These are phyloP conservation scores for Geosmithia putterillii DNA, from an alignment of 2,329 filamentous ascomycete genomes.

Conservation along the genomic window DNA sequence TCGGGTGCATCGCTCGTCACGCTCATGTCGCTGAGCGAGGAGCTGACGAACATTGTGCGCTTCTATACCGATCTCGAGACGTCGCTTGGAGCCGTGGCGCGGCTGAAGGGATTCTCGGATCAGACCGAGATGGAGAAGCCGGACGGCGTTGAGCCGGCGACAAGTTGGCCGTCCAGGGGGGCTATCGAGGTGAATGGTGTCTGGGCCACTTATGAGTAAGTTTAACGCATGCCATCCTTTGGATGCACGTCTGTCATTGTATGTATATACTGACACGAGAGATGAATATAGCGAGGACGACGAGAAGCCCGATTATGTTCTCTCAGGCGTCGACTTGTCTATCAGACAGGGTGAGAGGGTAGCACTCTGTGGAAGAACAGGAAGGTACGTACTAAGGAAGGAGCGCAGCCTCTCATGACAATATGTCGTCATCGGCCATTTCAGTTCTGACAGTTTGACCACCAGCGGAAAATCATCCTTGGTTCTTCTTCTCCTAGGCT, in stretches of 20 bases:
- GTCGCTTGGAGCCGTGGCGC: constrained; percentile 12
- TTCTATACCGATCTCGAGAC: constrained; percentile 19
- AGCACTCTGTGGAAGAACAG: constrained; percentile 22
- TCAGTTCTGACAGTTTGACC: background rate
- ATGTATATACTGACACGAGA: no score
- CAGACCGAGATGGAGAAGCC: constrained; percentile 9
- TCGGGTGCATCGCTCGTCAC: constrained; percentile 22
- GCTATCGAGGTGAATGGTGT: constrained; percentile 15
- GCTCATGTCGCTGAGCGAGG: constrained; percentile 20
- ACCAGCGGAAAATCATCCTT: constrained; percentile 29
- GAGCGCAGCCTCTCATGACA: background rate
- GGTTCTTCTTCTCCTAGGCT: constrained; percentile 24
- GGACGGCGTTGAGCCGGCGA: constrained; percentile 6
- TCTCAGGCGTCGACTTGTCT: constrained; percentile 13
- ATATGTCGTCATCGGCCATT: no score
- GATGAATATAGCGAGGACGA: no score
- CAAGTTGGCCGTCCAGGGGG: constrained; percentile 18
- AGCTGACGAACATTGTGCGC: constrained; percentile 10
- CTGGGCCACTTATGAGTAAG: constrained; percentile 18
- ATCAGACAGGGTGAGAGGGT: constrained; percentile 19
- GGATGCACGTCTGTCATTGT: no score
- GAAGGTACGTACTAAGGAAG: constrained; percentile 7
- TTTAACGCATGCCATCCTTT: no score
- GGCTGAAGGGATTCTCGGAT: constrained; percentile 13
- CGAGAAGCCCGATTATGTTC: constrained; percentile 8